A percentile compares a stretch with the other conserved stretches of the same genome.
Conservation (phyloP, 73 alveolate genomes). For the Paramecium tetraurelia region DNA sequence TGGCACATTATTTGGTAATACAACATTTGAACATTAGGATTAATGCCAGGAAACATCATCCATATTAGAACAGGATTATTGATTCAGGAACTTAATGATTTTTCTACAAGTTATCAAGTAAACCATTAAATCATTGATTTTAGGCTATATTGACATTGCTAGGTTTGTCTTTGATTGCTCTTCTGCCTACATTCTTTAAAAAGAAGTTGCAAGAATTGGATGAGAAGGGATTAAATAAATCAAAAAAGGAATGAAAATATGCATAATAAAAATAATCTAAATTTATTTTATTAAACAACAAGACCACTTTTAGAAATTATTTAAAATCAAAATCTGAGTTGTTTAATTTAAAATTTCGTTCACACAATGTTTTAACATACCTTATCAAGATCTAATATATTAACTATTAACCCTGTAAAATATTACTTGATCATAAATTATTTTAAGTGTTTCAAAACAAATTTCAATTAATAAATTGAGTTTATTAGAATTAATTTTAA, state of each 20-base stretch:
- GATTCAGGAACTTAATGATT: conserved; percentile 64
- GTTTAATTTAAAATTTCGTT: no score
- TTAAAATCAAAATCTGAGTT: no score
- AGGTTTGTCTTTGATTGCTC: conserved; percentile 8
- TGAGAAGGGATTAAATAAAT: not conserved
- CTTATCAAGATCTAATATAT: no score
- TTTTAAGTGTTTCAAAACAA: no score
- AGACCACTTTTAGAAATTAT: no score
- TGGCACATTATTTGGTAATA: conserved; percentile 70
- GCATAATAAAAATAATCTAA: no score
- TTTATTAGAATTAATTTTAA: no score
- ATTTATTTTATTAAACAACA: no score
- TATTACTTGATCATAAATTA: no score
- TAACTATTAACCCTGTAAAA: no score
- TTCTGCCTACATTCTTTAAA: conserved; percentile 25
- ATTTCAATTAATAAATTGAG: no score
- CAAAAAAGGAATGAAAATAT: not conserved
- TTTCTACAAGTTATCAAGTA: conserved; percentile 28
- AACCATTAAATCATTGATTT: not conserved
- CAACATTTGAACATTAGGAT: not conserved
- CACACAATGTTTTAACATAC: no score
- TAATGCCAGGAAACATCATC: conserved; percentile 81
- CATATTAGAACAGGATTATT: conserved; percentile 79
- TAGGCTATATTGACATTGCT: not conserved
- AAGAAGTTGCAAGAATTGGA: not conserved